Evolutionary conservation across 108 stramenopile species (phyloP).

Genomic region (Skeletonema marinoi): DNA sequence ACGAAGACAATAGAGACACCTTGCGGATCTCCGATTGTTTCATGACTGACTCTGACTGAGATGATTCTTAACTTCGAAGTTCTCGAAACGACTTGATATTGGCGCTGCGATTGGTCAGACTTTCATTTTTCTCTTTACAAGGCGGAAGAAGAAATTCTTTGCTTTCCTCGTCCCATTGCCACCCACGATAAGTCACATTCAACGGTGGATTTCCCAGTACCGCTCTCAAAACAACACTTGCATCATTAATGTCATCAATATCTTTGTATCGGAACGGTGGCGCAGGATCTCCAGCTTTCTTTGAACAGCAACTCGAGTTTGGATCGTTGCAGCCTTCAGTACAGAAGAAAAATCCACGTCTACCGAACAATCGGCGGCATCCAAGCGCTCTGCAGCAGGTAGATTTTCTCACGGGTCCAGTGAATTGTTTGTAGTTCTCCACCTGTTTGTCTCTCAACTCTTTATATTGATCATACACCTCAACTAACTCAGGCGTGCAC

Average conservation of each 20-base stretch:
- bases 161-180: slow-evolving; percentile 47
- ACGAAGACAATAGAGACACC: too few relatives aligned
- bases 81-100: neutral
- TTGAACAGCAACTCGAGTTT: slow-evolving; percentile 19
- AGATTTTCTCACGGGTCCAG: slow-evolving; percentile 45
- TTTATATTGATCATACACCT: slow-evolving; percentile 44
- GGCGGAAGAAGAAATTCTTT: slow-evolving; percentile 14
- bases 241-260: slow-evolving; percentile 60
- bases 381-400: slow-evolving; percentile 39
- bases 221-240: slow-evolving; percentile 36
- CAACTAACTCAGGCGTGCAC: slow-evolving; percentile 32
- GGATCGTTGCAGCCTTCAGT: slow-evolving; percentile 50
- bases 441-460: slow-evolving; percentile 35
- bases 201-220: slow-evolving; percentile 52
- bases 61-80: neutral
- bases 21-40: too few relatives aligned
- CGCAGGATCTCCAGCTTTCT: slow-evolving; percentile 49
- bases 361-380: slow-evolving; percentile 57
- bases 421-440: slow-evolving; percentile 38
- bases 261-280: slow-evolving; percentile 48
- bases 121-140: neutral
- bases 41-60: neutral
- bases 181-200: slow-evolving; percentile 51
- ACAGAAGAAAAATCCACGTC: slow-evolving; percentile 52
- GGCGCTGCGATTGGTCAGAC: neutral